These are phyloP conservation scores for Neurospora cerealis DNA, from an alignment of 495 filamentous ascomycete species.

Conservation along the genomic window DNA sequence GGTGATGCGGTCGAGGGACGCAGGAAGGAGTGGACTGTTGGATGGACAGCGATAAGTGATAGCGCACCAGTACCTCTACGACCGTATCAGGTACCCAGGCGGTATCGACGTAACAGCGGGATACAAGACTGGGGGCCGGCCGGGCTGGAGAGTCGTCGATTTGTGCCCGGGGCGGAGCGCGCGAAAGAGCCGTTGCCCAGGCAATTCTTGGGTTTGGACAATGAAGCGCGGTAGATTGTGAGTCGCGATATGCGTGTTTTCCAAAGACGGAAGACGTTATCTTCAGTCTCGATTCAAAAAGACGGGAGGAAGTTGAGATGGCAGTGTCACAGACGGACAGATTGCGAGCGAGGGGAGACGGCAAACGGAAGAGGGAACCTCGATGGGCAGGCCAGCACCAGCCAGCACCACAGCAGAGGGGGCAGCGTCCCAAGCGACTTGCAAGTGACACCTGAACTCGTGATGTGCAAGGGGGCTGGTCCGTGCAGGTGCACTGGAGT, in stretches of 20 bases:
- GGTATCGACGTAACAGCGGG: not conserved
- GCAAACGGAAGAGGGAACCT: conserved; percentile 1
- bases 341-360: conserved; percentile 1
- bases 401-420: not conserved
- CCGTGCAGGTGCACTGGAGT: not conserved
- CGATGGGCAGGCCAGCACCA: not conserved
- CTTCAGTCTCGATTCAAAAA: not conserved
- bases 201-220: not conserved
- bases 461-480: conserved; percentile 13
- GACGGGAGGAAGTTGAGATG: conserved; percentile 1
- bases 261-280: not conserved
- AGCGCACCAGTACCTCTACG: not conserved
- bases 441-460: conserved; percentile 13
- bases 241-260: not conserved
- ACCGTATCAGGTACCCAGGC: not conserved
- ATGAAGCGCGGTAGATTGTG: not conserved
- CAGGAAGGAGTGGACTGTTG: conserved; percentile 1
- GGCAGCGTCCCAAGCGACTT: not conserved
- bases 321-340: conserved; percentile 11
- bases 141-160: not conserved
- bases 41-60: not conserved
- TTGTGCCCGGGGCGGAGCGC: not conserved
- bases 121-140: not conserved
- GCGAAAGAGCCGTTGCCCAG: not conserved
- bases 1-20: conserved; percentile 3